Evolutionary conservation across 352 stramenopile species (phyloP).

Genomic region (Aphanomyces stellatus): DNA sequence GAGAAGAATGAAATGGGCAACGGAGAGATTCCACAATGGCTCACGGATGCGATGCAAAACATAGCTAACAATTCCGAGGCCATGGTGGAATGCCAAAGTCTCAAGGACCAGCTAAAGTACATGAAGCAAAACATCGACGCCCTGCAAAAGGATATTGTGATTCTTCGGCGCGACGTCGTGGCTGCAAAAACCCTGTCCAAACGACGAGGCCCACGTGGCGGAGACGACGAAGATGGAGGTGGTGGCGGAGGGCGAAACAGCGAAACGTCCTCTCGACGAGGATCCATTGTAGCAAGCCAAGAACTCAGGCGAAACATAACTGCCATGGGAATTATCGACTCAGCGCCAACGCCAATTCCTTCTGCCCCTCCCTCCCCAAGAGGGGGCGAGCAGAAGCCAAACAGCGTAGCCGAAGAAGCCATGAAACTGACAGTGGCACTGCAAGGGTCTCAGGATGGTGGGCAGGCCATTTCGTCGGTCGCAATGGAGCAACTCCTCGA

Average conservation of each 20-base stretch:
- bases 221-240: neutral
- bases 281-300: neutral
- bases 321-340: too few species aligned
- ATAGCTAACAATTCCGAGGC: slow-evolving; percentile 75
- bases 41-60: slow-evolving; percentile 61
- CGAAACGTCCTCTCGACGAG: neutral
- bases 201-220: neutral
- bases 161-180: slow-evolving; percentile 50
- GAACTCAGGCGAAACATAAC: neutral
- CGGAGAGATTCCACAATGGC: slow-evolving; percentile 54
- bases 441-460: neutral
- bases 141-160: slow-evolving; percentile 69
- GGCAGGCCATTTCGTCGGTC: slow-evolving; percentile 13
- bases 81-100: slow-evolving; percentile 65
- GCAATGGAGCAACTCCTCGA: slow-evolving; percentile 37
- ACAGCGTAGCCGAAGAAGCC: neutral
- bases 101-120: slow-evolving; percentile 62
- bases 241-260: too few species aligned
- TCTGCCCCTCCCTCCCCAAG: too few species aligned
- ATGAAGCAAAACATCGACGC: slow-evolving; percentile 19
- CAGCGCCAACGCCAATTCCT: too few species aligned
- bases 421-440: neutral
- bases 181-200: slow-evolving; percentile 6
- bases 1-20: slow-evolving; percentile 74
- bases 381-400: neutral